Evolutionary conservation across 345 rosid genomes (phyloP), one percentile per base, ranked within the genome.

Genomic region (Lepidium aucheri): DNA sequence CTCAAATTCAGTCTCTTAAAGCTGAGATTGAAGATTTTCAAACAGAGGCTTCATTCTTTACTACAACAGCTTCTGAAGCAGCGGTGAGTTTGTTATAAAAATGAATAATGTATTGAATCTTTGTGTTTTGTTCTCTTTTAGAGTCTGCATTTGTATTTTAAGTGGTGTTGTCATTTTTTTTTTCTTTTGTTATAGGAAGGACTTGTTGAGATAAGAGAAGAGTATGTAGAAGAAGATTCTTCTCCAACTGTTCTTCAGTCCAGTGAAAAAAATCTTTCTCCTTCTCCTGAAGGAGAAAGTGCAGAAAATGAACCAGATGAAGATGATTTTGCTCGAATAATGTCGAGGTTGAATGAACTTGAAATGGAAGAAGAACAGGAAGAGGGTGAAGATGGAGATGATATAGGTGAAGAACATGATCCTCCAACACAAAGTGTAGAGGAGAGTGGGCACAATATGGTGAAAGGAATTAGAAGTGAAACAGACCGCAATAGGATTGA

Each of bases 301-400:
- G 67, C 8, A 35, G 65, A 83, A 75, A 71, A 8, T 53, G 69
- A 64, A 43, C n/a, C 12, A 75, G 73, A 17, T 51, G 69, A 82
- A 45, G 90, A 87, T 51, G 97, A 86, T 46, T 94, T 77, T 81
- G 85, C 74, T 30, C 80, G 79, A 22, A 69, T 88, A n/a, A 81
- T 88, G 88, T 60, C 95, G 45, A 84, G 85, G 81, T 76, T 94
- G 81, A 89, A 90, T 69, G 96, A 88, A 63, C 97, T 94, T 73
- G 99, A 94, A 83, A 77, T 73, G 74, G 90, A 88, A 73, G 99
- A 94, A 77, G 96, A 90, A 77, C 89, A 77, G 66, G 91, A n/a
- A n/a, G n/a, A 79, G 7, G 85, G 77, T 65, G 91, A 81, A 71
- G 74, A 13, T 73, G 68, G 42, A 9, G 65, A 55, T 2, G 73